Evolutionary conservation across 2,329 filamentous ascomycete genomes (phyloP).

Genomic region (Lecanicillium sp.): DNA sequence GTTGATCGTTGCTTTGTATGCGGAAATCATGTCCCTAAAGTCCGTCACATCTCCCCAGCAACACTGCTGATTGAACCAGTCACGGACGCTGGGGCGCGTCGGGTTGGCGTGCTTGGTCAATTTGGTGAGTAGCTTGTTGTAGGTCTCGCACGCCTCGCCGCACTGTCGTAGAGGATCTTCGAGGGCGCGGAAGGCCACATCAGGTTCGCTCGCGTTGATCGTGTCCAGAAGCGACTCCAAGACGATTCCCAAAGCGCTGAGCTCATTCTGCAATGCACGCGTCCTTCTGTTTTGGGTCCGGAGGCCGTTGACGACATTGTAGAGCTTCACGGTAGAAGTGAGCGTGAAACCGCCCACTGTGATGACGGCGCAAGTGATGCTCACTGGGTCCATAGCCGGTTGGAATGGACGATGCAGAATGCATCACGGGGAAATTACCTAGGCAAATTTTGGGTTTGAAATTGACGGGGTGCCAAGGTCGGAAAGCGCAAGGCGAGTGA

Average conservation of each 20-base stretch:
- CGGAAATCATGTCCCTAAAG: not conserved
- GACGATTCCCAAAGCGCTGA: not conserved
- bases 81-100: not conserved
- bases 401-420: not conserved
- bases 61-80: not conserved
- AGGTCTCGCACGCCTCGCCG: not conserved
- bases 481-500: too few relatives aligned
- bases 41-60: not conserved
- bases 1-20: not conserved
- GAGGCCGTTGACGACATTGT: not conserved
- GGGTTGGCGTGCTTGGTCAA: not conserved
- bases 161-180: not conserved
- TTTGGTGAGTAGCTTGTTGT: not conserved
- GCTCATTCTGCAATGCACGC: not conserved
- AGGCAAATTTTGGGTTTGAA: too few relatives aligned
- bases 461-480: too few relatives aligned
- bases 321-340: not conserved
- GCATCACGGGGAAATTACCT: not conserved
- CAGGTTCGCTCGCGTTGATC: not conserved
- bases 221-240: not conserved
- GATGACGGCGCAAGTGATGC: not conserved
- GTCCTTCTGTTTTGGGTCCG: conserved; percentile 1
- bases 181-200: not conserved
- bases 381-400: not conserved
- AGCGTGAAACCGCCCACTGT: not conserved